Conservation (phyloP, 2,329 filamentous ascomycete species). For the Penicillium sp. region DNA sequence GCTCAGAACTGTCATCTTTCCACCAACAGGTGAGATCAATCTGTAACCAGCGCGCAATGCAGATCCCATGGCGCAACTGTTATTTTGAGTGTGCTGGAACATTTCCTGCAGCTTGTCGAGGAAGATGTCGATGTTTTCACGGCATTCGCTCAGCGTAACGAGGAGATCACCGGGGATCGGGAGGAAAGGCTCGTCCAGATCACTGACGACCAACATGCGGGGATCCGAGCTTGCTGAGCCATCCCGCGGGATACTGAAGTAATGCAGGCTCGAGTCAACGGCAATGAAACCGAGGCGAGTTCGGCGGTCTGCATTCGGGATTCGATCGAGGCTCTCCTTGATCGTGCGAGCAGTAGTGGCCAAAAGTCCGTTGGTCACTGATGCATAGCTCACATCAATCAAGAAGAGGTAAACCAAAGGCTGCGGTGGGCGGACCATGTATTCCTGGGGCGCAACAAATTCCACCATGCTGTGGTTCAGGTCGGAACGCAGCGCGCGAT, state of each 20-base stretch:
- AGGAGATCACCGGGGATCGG: conserved; percentile 90
- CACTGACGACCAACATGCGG: conserved; percentile 89
- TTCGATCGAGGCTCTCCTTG: conserved; percentile 88
- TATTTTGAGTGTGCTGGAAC: conserved; percentile 93
- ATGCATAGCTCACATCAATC: conserved; percentile 89
- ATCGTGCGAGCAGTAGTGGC: conserved; percentile 93
- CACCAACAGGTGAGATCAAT: conserved; percentile 88
- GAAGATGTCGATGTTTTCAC: conserved; percentile 88
- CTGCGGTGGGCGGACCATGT: conserved; percentile 97
- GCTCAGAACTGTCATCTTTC: conserved; percentile 90
- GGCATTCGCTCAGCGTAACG: conserved; percentile 84
- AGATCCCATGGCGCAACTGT: conserved; percentile 90
- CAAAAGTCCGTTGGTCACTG: conserved; percentile 85
- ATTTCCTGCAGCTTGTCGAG: conserved; percentile 88
- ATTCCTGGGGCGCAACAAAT: conserved; percentile 96
- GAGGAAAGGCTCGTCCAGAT: conserved; percentile 93
- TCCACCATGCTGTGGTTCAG: conserved; percentile 96
- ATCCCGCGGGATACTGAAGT: conserved; percentile 92
- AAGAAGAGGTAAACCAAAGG: conserved; percentile 94
- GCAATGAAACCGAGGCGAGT: conserved; percentile 94
- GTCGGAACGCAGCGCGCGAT: conserved; percentile 88
- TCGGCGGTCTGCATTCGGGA: conserved; percentile 94
- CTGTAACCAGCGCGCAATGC: conserved; percentile 92
- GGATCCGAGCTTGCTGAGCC: conserved; percentile 81
- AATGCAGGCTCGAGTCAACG: conserved; percentile 91